Percentiles rank a stretch among this genome's conserved stretches.
Conservation (phyloP, 1,139 yeast genomes). For the Spencermartinsiella ligniputridi region DNA sequence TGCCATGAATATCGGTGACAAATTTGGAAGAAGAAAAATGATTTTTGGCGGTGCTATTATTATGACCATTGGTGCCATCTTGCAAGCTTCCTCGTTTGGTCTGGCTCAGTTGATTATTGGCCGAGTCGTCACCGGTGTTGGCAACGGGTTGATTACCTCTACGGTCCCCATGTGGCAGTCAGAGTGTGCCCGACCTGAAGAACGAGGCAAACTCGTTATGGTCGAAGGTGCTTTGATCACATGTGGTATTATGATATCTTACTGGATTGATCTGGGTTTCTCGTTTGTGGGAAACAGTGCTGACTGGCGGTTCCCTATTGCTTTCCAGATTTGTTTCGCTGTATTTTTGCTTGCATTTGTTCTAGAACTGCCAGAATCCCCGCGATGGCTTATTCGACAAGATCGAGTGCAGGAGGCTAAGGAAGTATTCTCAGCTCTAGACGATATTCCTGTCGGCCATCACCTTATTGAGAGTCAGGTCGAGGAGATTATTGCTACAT, state of each 20-base stretch:
- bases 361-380: conserved; percentile 42
- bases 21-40: conserved; percentile 60
- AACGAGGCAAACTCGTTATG: conserved; percentile 67
- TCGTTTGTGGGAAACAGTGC: conserved; percentile 41
- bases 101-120: conserved; percentile 70
- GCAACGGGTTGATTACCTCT: conserved; percentile 74
- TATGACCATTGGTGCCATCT: conserved; percentile 58
- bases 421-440: conserved; percentile 43
- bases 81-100: conserved; percentile 56
- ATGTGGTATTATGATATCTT: conserved; percentile 65
- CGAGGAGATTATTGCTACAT: conserved; percentile 25
- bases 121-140: conserved; percentile 72
- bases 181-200: conserved; percentile 66
- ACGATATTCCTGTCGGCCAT: conserved; percentile 34
- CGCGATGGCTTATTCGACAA: conserved; percentile 43
- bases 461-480: conserved; percentile 21
- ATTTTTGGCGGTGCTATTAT: conserved; percentile 56
- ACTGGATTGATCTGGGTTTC: conserved; percentile 63
- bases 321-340: conserved; percentile 30
- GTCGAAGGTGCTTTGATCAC: conserved; percentile 70
- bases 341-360: conserved; percentile 13
- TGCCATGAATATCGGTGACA: conserved; percentile 61
- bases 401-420: conserved; percentile 44
- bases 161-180: conserved; percentile 82
- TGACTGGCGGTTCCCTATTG: conserved; percentile 44